Evolutionary conservation across 2,329 filamentous ascomycete genomes (phyloP), one percentile per base, ranked within the genome.

Genomic region (Paecilomyces sp.): DNA sequence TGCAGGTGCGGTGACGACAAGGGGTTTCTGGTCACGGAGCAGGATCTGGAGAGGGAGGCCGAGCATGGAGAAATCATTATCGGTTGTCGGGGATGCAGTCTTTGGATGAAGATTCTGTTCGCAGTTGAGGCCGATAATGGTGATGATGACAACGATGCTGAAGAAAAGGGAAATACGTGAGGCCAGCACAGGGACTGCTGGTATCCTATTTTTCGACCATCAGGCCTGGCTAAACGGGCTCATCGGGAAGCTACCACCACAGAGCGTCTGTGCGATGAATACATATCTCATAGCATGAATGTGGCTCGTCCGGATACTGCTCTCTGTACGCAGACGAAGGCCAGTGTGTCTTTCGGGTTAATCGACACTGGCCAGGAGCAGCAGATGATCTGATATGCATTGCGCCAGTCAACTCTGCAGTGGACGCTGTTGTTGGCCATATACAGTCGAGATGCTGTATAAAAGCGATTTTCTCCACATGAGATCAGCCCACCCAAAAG

Each of bases 31-130:
- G 77, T 87, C 6, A 75, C 73, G 0, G 85, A 87, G 67, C 65
- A 72, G 3, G 83, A 87, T 66, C 67, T 88, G 31, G 77, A 79
- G 61, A 69, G 70, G 61, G 81, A 83, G 65, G 76, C 73, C 36
- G 75, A 76, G 56, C 76, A 79, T 63, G 82, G 79, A 25, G 85
- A 87, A 72, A 75, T 87, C 61, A 73, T 85, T 54, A 78, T 85
- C 18, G 84, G 83, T 2, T 88, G 85, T 74, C 76, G 77, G 59
- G 85, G 85, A 36, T 88, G 85, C 72, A 87, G 85, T 77, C 76
- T 88, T 60, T 87, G 83, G 81, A 76, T 87, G 61, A 82, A 82
- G 69, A 79, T 88, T 53, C 72, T 82, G 63, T 88, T 87, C 76
- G 82, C 79, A 24, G 78, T 83, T 54, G 79, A 79, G 47, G 68